Evolutionary conservation across 2,329 filamentous ascomycete species (phyloP), one percentile per base, ranked within the genome.

Genomic region (Botrytis paeoniae): DNA sequence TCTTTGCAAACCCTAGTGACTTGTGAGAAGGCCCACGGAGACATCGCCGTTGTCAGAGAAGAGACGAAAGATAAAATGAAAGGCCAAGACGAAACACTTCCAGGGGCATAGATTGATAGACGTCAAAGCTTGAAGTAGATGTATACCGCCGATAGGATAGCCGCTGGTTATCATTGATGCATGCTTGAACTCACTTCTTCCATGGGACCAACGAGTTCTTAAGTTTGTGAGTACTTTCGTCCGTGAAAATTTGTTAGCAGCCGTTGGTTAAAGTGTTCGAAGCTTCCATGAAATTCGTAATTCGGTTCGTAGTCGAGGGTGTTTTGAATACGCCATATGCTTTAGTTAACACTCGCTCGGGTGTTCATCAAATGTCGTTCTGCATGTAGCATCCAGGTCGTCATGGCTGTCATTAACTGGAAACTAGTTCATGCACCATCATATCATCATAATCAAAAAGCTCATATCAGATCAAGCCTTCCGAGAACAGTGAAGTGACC

Each of bases 1-100:
- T 65, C 41, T 48, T 37, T n/a, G 62, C 29, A 25, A 65, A 32
- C 41, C 41, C 35, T 39, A 25, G 59, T 37, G 22, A 61, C 20
- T 37, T 3, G 59, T 16, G 22, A 61, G 32, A 25, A 14, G 12
- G 35, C 25, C 37, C 14, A 39, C 60, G 20, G 10, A 32, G 6
- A 22, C 16, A 16, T 45, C 12, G n/a, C 51, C n/a, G 51, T 65
- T 48, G 22, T 48, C 25, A 48, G 29, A 65, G 32, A 51, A 51
- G 22, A 37, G 43, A 66, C 25, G 22, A 51, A 57, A 39, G 18
- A 66, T 35, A 18, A 43, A n/a, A 63, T 63, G 39, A 63, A 43
- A 48, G 41, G 16, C 43, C 64, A 68, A 54, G 45, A 39, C 35
- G 64, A 48, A 51, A 68, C 45, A 20, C 45, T 54, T 68, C 64